Conservation (phyloP, 148 eudicot species). For the Pharnaceum exiguum region DNA sequence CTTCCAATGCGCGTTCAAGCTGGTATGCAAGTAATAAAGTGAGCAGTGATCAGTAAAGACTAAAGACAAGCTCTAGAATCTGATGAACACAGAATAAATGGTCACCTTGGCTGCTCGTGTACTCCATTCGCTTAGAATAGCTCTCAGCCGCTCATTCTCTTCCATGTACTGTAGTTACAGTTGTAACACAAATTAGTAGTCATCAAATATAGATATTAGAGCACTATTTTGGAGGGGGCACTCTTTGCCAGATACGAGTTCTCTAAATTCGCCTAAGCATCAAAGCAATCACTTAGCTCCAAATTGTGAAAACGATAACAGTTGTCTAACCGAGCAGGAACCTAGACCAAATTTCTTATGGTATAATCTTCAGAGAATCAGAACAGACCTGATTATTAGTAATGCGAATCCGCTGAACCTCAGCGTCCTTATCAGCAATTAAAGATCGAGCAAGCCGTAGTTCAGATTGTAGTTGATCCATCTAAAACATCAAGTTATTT, state of each 20-base stretch:
- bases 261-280: too few relatives aligned
- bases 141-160: slow-evolving; percentile 94
- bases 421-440: slow-evolving; percentile 85
- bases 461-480: slow-evolving; percentile 95
- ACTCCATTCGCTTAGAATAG: slow-evolving; percentile 97
- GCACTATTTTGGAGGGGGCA: too few relatives aligned
- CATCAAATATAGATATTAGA: too few relatives aligned
- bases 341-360: background rate
- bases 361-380: background rate
- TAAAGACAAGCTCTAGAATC: background rate
- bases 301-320: too few relatives aligned
- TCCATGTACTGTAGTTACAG: slow-evolving; percentile 67
- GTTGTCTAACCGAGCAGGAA: too few relatives aligned
- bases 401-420: slow-evolving; percentile 67
- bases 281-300: too few relatives aligned
- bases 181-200: background rate
- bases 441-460: slow-evolving; percentile 89
- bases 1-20: slow-evolving; percentile 91
- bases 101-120: slow-evolving; percentile 90
- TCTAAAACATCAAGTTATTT: slow-evolving; percentile 28
- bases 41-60: background rate
- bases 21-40: slow-evolving; percentile 7
- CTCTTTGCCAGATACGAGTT: too few relatives aligned
- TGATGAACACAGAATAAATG: background rate
- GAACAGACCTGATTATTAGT: slow-evolving; percentile 79